A percentile compares a stretch with the other conserved stretches of the same genome.
Evolutionary conservation across 768 basidiomycete species (phyloP).

Genomic region (Neoboletus magnificus): DNA sequence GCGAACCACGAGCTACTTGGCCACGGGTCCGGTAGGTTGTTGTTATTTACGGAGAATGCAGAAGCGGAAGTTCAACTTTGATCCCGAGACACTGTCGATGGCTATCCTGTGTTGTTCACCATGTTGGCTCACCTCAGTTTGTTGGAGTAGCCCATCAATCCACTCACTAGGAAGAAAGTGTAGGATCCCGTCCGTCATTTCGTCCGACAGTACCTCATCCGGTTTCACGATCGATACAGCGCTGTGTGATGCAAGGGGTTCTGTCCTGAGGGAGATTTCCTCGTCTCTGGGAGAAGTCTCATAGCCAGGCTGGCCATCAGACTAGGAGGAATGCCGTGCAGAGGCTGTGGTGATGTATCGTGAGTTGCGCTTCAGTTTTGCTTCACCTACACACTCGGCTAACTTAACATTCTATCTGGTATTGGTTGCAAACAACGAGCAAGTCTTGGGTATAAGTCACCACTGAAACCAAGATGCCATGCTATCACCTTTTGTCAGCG

Average conservation of each 20-base stretch:
- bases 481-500: too few relatives aligned
- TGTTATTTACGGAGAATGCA: slow-evolving; percentile 71
- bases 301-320: too few relatives aligned
- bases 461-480: too few relatives aligned
- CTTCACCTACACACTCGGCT: background rate
- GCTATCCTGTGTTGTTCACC: background rate
- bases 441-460: too few relatives aligned
- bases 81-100: slow-evolving; percentile 52
- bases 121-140: background rate
- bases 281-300: slow-evolving; percentile 91
- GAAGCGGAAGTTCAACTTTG: slow-evolving; percentile 83
- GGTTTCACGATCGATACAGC: slow-evolving; percentile 33
- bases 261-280: slow-evolving; percentile 82
- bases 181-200: slow-evolving; percentile 30
- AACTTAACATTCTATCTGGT: background rate
- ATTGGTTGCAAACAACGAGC: slow-evolving; percentile 68
- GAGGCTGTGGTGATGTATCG: slow-evolving; percentile 83
- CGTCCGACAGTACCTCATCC: background rate
- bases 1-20: slow-evolving; percentile 89
- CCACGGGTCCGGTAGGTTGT: slow-evolving; percentile 80
- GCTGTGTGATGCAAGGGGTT: slow-evolving; percentile 84
- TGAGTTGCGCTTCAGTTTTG: slow-evolving; percentile 38
- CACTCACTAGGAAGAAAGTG: slow-evolving; percentile 75
- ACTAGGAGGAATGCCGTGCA: slow-evolving; percentile 93
- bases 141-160: slow-evolving; percentile 67